Evolutionary conservation across 768 basidiomycete species (phyloP), one percentile per base, ranked within the genome.

Genomic region (Rhodocollybia butyracea): DNA sequence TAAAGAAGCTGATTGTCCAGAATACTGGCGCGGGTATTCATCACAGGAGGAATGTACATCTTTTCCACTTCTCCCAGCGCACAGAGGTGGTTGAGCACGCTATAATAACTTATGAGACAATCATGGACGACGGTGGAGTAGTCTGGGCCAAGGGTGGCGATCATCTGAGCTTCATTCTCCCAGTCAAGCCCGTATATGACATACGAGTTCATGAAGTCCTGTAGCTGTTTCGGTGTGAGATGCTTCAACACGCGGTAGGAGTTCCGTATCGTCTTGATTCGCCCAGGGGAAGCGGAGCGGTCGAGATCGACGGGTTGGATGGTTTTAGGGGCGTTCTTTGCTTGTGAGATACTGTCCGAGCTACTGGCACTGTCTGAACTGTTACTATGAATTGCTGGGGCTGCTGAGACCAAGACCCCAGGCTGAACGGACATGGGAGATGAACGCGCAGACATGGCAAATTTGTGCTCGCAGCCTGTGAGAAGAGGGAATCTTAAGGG

Each of bases 111-210:
- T 21, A 50, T 34, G 21, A 50, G 48, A 50, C 48, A 50, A 34
- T 50, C 48, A 21, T 50, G 48, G 15, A 50, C 48, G 22, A 24
- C 48, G 34, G 31, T 38, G n/a, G 31, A 34, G 32, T 50, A 50
- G 34, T 50, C 48, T 24, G 48, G 48, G n/a, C 48, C 48, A 22
- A 50, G 48, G 13, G 48, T 50, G 22, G 31, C 34, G 7, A 50
- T 36, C 48, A 50, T 50, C 48, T 50, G 48, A 31, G 48, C 48
- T n/a, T 50, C 48, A 34, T 50, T 32, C 34, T 34, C 48, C 48
- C 48, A 50, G 27, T 50, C 48, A 36, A 50, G 19, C 5, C 34
- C 48, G 27, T 50, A 50, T 24, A 50, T 50, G 38, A 50, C 32
- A 21, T 50, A 50, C 21, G 48, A 50, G 21, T 50, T 50, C 48